Conservation (phyloP, 2,329 filamentous ascomycete species). For the Phaeosphaeriaceae sp. region DNA sequence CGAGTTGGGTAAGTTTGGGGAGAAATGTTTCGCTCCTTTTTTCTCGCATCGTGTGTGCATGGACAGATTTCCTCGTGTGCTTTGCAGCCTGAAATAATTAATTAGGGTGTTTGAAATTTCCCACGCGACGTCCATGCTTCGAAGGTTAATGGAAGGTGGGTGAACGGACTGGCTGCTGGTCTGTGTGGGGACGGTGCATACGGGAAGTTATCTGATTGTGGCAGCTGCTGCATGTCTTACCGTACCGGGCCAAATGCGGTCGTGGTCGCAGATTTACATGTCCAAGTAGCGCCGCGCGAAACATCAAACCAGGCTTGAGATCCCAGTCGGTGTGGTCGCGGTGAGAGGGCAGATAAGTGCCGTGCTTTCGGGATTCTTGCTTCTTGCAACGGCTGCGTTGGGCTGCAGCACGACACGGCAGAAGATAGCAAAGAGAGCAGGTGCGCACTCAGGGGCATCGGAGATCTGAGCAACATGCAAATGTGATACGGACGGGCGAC, state of each 20-base stretch:
- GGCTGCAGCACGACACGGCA: constrained; percentile 15
- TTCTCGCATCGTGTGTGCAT: not conserved
- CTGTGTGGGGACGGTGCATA: constrained; percentile 16
- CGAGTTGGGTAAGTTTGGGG: constrained; percentile 10
- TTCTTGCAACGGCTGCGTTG: constrained; percentile 20
- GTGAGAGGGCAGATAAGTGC: constrained; percentile 18
- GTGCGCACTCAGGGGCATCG: not conserved
- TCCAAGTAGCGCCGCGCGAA: constrained; percentile 20
- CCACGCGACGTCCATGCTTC: not conserved
- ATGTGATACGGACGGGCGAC: constrained; percentile 11
- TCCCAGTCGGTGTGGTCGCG: constrained; percentile 11
- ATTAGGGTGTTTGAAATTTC: constrained; percentile 5
- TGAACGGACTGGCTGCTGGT: constrained; percentile 14
- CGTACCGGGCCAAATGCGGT: constrained; percentile 22
- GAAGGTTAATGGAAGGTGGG: constrained; percentile 1
- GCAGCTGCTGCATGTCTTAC: constrained; percentile 21
- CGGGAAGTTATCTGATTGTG: constrained; percentile 16
- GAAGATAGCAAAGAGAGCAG: constrained; percentile 13
- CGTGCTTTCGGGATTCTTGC: constrained; percentile 20
- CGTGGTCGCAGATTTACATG: constrained; percentile 22
- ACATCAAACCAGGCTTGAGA: constrained; percentile 14
- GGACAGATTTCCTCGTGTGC: not conserved
- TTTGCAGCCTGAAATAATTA: constrained; percentile 10
- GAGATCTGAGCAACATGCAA: constrained; percentile 1
- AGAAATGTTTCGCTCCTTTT: not conserved